Evolutionary conservation across 169 alveolate species (phyloP), one percentile per base, ranked within the genome.

Genomic region (Plasmodium inui): DNA sequence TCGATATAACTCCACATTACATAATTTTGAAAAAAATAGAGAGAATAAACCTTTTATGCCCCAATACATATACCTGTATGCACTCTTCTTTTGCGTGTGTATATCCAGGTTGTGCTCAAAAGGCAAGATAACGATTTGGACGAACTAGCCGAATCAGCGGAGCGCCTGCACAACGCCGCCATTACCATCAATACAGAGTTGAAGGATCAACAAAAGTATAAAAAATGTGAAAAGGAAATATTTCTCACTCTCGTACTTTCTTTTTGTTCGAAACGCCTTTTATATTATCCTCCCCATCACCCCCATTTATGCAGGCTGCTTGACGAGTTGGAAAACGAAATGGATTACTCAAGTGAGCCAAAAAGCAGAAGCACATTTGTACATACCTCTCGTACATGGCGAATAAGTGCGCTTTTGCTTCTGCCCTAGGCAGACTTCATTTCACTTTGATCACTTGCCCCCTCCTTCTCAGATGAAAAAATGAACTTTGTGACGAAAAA

Each of bases 51-150:
- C 76, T 2, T 67, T 67, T 67, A 67, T 67, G 37, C 37, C 37
- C 1, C 30, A 67, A 67, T 67, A 2, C 76, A 67, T 67, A 83
- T 70, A 53, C 12, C 2, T 26, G 39, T 41, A 67, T 70, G 32
- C 28, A 6, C 72, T 22, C 17, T 37, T 22, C 17, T 37, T 61
- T 9, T 57, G 12, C 34, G 30, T 28, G 14, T 80, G 37, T 46
- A 39, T 67, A 17, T 80, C 70, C 70, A 93, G 96, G 84, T 78
- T 37, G 71, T 61, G 67, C 19, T 90, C 19, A 85, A 67, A 57
- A 95, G 92, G 85, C 97, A 95, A 81, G 96, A 95, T 37, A 81
- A 92, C 80, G 96, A 95, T 41, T 83, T 95, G 39, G 96, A 95
- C 26, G 96, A 94, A 61, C 78, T 95, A 46, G 93, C 96, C 9